Evolutionary conservation across 768 basidiomycete species (phyloP).

Genomic region (Collybiopsis luxurians): DNA sequence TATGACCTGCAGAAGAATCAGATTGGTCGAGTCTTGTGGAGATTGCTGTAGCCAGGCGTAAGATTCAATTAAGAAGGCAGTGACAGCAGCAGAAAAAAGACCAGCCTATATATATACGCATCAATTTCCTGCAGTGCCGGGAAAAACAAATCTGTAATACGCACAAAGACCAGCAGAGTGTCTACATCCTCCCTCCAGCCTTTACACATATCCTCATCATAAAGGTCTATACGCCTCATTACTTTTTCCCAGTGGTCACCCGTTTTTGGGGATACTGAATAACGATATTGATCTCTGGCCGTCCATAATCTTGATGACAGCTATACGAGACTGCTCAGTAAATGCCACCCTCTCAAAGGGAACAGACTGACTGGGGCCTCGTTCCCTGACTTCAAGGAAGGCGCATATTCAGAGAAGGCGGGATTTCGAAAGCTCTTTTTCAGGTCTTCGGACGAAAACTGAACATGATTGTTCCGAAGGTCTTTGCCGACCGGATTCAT

Average conservation of each 20-base stretch:
- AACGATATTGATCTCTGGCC: neutral
- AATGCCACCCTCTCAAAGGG: neutral
- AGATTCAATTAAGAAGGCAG: constrained; percentile 18
- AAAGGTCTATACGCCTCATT: constrained; percentile 18
- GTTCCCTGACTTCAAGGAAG: neutral
- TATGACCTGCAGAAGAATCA: neutral
- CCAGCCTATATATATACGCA: constrained; percentile 15
- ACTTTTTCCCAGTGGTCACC: constrained; percentile 20
- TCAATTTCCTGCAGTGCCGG: neutral
- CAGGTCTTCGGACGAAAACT: no score
- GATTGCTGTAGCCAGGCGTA: constrained; percentile 11
- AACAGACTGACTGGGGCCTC: neutral
- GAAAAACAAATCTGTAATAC: constrained; percentile 1
- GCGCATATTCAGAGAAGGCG: neutral
- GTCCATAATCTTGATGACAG: neutral
- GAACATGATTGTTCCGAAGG: no score
- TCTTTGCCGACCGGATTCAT: no score
- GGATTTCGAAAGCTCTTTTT: no score
- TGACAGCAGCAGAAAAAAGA: constrained; percentile 22
- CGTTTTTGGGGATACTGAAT: neutral
- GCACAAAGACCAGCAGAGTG: constrained; percentile 27
- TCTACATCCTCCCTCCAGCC: constrained; percentile 30
- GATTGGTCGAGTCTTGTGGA: neutral
- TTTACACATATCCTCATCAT: constrained; percentile 26
- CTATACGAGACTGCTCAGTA: neutral